These are phyloP conservation scores for Fusarium camptoceras DNA, from an alignment of 2,329 filamentous ascomycete genomes.

Conservation along the genomic window DNA sequence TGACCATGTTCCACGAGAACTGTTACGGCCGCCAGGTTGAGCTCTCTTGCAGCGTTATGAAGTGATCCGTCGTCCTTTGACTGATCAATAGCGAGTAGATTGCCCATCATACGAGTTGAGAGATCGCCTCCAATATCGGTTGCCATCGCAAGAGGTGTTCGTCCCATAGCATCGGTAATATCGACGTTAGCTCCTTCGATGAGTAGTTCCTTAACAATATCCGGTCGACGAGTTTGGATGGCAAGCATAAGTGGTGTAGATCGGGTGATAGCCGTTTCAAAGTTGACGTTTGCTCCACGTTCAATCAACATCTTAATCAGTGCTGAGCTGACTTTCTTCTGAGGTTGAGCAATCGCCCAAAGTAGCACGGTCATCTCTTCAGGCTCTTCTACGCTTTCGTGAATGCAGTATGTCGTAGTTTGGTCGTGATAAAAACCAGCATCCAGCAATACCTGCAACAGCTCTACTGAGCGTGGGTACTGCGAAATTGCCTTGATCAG, in stretches of 20 bases:
- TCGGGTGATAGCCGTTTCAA: slow-evolving; percentile 63
- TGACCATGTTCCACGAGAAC: slow-evolving; percentile 70
- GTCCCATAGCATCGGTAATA: slow-evolving; percentile 65
- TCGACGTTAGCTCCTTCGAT: slow-evolving; percentile 70
- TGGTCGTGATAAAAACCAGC: slow-evolving; percentile 72
- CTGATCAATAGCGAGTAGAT: slow-evolving; percentile 66
- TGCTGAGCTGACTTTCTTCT: slow-evolving; percentile 70
- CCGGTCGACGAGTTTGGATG: slow-evolving; percentile 65
- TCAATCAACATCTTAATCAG: slow-evolving; percentile 69
- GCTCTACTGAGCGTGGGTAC: slow-evolving; percentile 65
- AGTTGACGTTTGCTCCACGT: slow-evolving; percentile 67
- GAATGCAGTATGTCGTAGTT: slow-evolving; percentile 56
- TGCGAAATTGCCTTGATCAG: slow-evolving; percentile 64
- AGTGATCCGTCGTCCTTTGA: slow-evolving; percentile 73
- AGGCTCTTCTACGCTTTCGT: slow-evolving; percentile 60
- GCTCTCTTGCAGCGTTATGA: slow-evolving; percentile 71
- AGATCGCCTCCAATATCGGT: slow-evolving; percentile 66
- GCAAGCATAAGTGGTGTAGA: slow-evolving; percentile 71
- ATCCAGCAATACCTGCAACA: slow-evolving; percentile 66
- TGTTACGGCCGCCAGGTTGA: slow-evolving; percentile 68
- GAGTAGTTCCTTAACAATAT: slow-evolving; percentile 68
- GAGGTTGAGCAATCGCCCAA: slow-evolving; percentile 72
- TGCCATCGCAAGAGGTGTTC: slow-evolving; percentile 70
- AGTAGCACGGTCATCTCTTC: slow-evolving; percentile 69
- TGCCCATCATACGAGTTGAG: slow-evolving; percentile 65